Percentiles rank a stretch among this genome's conserved stretches.
phyloP scores from a whole-genome alignment of 1,139 yeast species.

The Kodamaea alishanica region DNA sequence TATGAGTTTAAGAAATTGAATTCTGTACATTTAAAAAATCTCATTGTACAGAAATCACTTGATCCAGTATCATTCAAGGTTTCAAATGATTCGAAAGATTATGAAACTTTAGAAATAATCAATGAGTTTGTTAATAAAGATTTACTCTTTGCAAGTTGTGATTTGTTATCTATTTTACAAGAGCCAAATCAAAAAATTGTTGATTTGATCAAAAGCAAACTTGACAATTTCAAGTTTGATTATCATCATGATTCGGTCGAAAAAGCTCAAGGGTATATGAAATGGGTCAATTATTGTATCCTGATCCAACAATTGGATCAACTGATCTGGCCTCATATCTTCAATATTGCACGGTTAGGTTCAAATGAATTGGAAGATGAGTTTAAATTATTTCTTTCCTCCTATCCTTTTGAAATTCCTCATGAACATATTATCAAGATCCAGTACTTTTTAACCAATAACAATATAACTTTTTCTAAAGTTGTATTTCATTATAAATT shows the following conservation, averaged over 20 bases:
- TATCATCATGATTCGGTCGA: constrained; percentile 27
- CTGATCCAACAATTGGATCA: neutral
- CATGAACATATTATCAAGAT: constrained; percentile 19
- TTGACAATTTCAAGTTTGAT: constrained; percentile 20
- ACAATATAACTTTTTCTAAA: constrained; percentile 30
- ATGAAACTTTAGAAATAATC: neutral
- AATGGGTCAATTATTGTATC: constrained; percentile 16
- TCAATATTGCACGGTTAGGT: constrained; percentile 18
- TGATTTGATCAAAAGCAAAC: neutral
- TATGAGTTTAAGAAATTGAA: constrained; percentile 35
- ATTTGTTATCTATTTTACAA: constrained; percentile 9
- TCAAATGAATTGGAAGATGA: constrained; percentile 16
- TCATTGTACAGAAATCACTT: neutral
- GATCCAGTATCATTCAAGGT: neutral
- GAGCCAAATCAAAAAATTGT: constrained; percentile 1
- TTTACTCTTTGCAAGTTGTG: constrained; percentile 16
- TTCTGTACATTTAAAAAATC: constrained; percentile 10
- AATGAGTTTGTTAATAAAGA: neutral
- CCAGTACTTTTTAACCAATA: constrained; percentile 24
- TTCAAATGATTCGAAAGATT: neutral
- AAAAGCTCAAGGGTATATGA: constrained; percentile 32
- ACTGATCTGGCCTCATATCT: constrained; percentile 17
- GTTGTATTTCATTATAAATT: constrained; percentile 27
- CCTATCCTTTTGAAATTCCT: constrained; percentile 15
- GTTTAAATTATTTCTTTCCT: constrained; percentile 19